Conservation (phyloP, 2,329 filamentous ascomycete species). For the Xylariaceae sp. region DNA sequence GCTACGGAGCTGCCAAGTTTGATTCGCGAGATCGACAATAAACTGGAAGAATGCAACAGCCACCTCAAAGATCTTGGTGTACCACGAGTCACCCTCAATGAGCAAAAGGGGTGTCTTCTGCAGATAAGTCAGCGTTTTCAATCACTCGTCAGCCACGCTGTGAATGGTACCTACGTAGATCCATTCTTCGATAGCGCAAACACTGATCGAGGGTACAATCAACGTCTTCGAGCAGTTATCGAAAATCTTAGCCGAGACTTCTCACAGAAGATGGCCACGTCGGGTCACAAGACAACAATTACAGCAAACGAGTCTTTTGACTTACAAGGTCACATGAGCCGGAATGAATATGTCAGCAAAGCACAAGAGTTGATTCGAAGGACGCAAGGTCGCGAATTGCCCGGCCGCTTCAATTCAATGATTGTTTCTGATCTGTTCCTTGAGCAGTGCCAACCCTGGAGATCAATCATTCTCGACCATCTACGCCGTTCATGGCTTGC, state of each 20-base stretch:
- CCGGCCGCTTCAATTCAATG: constrained; percentile 56
- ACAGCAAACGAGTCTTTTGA: constrained; percentile 35
- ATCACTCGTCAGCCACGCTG: constrained; percentile 40
- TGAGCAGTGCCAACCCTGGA: constrained; percentile 55
- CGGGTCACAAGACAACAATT: constrained; percentile 36
- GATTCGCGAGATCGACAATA: constrained; percentile 37
- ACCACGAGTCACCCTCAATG: constrained; percentile 38
- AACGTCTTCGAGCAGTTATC: constrained; percentile 49
- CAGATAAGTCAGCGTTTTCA: constrained; percentile 42
- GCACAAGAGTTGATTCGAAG: neutral
- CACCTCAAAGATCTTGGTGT: constrained; percentile 45
- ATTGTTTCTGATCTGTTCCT: constrained; percentile 56
- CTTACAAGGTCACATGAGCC: constrained; percentile 11
- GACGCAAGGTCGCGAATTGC: constrained; percentile 49
- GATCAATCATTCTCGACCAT: constrained; percentile 35
- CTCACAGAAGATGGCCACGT: constrained; percentile 36
- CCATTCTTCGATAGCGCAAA: constrained; percentile 44
- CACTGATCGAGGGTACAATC: constrained; percentile 31
- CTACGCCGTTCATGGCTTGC: too few species aligned
- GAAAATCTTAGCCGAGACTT: constrained; percentile 48
- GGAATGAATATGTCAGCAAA: neutral
- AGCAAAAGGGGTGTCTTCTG: constrained; percentile 47
- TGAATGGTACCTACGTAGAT: constrained; percentile 48
- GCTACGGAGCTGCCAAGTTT: constrained; percentile 40
- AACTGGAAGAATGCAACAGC: constrained; percentile 31